Percentiles rank a stretch among this genome's conserved stretches.
These are phyloP conservation scores for Colletotrichum sp. DNA, from an alignment of 2,329 filamentous ascomycete species.

Conservation along the genomic window DNA sequence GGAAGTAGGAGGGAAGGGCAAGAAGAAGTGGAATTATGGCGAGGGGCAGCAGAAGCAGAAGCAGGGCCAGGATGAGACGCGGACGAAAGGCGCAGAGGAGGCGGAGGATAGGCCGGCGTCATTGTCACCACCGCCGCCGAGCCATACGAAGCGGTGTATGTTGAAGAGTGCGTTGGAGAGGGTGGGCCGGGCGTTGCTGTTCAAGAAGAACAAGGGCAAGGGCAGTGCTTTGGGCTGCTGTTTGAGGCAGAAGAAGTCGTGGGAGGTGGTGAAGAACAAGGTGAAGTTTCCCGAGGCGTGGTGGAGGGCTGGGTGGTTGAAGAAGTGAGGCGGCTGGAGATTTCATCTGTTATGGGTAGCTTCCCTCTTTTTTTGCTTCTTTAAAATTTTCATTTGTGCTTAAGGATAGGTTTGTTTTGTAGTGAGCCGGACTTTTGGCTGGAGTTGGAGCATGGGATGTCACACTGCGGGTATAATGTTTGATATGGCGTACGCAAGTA, in stretches of 20 bases:
- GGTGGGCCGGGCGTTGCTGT: background rate
- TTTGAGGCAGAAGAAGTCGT: background rate
- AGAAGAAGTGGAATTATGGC: background rate
- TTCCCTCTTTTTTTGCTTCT: too few species aligned
- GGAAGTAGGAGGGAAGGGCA: background rate
- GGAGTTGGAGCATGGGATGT: background rate
- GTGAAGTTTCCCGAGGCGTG: constrained; percentile 5
- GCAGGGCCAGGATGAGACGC: background rate
- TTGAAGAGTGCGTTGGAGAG: background rate
- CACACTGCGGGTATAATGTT: background rate
- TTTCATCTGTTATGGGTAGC: background rate
- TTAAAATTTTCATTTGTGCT: too few species aligned
- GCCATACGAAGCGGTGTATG: background rate
- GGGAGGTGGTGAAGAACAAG: background rate
- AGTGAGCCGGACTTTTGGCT: background rate
- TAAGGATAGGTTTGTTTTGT: background rate
- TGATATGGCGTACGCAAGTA: background rate
- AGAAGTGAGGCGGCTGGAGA: background rate
- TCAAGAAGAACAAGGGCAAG: background rate
- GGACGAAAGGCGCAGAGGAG: background rate
- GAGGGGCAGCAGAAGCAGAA: background rate
- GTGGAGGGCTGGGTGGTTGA: background rate
- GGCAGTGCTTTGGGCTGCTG: background rate
- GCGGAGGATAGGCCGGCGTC: background rate
- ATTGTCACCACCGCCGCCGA: background rate